Percentiles rank a stretch among this genome's conserved stretches.
These are phyloP conservation scores for Podaxis sp. DNA, from an alignment of 768 basidiomycete species.

Conservation along the genomic window DNA sequence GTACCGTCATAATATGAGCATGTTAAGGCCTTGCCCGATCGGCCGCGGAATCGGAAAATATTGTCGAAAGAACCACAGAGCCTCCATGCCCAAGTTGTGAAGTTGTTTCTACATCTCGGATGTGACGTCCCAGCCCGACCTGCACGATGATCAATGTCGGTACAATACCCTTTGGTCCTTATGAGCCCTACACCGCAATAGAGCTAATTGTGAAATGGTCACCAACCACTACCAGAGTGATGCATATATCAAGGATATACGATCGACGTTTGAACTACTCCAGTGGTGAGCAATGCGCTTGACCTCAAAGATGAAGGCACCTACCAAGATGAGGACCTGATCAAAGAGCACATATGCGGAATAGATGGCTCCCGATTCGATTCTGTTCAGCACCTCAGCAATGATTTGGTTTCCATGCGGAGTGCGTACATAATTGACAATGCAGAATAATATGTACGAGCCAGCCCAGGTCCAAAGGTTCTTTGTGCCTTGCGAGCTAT, in stretches of 20 bases:
- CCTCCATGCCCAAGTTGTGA: background rate
- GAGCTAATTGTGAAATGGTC: background rate
- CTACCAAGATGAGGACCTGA: background rate
- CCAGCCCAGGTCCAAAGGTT: slow-evolving; percentile 27
- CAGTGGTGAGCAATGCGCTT: background rate
- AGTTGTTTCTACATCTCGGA: background rate
- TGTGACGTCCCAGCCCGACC: background rate
- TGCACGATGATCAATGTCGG: slow-evolving; percentile 7
- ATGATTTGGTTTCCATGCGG: background rate
- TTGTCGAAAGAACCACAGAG: background rate
- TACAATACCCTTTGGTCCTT: background rate
- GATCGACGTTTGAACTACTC: background rate
- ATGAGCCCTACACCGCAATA: background rate
- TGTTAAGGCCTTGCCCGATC: background rate
- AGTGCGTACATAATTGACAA: slow-evolving; percentile 36
- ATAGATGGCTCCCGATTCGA: slow-evolving; percentile 40
- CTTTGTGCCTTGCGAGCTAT: slow-evolving; percentile 27
- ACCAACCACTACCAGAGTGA: slow-evolving; percentile 23
- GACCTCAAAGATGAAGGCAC: background rate
- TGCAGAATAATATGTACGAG: slow-evolving; percentile 31
- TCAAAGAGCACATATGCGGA: slow-evolving; percentile 19
- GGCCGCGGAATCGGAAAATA: background rate
- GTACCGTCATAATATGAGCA: no score
- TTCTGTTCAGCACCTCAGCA: slow-evolving; percentile 21
- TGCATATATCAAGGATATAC: slow-evolving; percentile 24